Base-by-base conservation (phyloP, 2,329 filamentous ascomycete species). In the Neofusicoccum umdonicola region DNA sequence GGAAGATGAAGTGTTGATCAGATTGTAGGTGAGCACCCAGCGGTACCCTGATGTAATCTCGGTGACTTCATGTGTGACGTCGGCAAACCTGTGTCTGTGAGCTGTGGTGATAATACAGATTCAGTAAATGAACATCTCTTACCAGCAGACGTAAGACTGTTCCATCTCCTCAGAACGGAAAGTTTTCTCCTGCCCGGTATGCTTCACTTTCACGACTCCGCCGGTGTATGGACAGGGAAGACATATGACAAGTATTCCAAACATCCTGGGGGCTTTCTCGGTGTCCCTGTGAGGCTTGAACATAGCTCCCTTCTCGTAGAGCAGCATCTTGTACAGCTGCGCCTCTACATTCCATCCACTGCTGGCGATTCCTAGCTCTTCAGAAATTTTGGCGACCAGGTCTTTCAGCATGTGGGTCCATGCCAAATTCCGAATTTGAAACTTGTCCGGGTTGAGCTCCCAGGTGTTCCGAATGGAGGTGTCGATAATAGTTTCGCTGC, bases 21-120 rank as follows among this genome's bases (percentile, higher is more conserved):
- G 77, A 68, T 86, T 85, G 72, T 85, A 87, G 0, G 80, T 83
- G 11, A 87, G 67, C 9, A 84, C 82, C 63, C 82, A 77, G 3
- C 83, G 81, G 68, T 82, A 79, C 2, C 84, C 84, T 0, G 77
- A 78, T 0, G 67, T 76, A 2, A 86, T 76, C 1, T 66, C 27
- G 3, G 17, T 73, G 27, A 85, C 76, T 69, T 86, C 79, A 67
- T 86, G 82, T 1, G 74, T 75, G 0, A 86, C 82, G 63, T 86
- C 83, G 0, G 82, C 80, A 69, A 84, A 86, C 85, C 80, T 81
- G 31, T 7, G 7, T 7, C 27, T 31, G 27, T 31, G 27, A 31
- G 27, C 6, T 31, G 27, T 7, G 6, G 4, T 31, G 27, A 31
- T 7, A 5, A 31, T 31, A 31, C 6, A 31, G 4, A 31, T 31